These are phyloP conservation scores for Adenanthera pavonina DNA, from an alignment of 306 rosid genomes.

Conservation along the genomic window DNA sequence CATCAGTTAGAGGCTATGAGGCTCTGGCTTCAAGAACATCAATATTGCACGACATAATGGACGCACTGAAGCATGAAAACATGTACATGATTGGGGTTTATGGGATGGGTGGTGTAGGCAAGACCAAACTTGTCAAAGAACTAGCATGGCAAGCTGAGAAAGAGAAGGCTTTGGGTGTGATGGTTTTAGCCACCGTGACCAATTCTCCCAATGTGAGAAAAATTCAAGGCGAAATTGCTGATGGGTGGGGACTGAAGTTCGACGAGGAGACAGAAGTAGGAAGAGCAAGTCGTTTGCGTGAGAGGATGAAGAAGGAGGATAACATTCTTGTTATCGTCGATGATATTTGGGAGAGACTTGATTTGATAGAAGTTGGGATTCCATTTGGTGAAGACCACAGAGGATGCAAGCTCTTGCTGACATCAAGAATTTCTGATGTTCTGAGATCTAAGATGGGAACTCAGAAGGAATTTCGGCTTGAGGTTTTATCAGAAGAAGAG, in stretches of 20 bases:
- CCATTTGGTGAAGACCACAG: neutral
- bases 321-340: constrained; percentile 20
- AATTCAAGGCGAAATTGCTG: neutral
- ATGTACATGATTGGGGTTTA: neutral
- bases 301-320: neutral
- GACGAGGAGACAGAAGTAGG: neutral
- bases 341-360: constrained; percentile 30
- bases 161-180: neutral
- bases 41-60: neutral
- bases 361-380: constrained; percentile 23
- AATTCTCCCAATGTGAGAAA: neutral
- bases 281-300: neutral
- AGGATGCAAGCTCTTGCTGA: constrained; percentile 36
- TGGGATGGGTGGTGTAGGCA: neutral
- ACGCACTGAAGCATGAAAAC: neutral
- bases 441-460: constrained; percentile 33
- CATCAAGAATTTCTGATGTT: constrained; percentile 41
- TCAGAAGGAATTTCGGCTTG: constrained; percentile 22
- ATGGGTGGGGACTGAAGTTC: neutral
- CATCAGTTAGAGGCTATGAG: neutral
- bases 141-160: neutral
- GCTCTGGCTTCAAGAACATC: neutral
- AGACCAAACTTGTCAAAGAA: constrained; percentile 4
- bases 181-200: neutral
- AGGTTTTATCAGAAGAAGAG: constrained; percentile 38